Evolutionary conservation across 208 protist genomes (phyloP).

Genomic region (Endotrypanum monterogeii): DNA sequence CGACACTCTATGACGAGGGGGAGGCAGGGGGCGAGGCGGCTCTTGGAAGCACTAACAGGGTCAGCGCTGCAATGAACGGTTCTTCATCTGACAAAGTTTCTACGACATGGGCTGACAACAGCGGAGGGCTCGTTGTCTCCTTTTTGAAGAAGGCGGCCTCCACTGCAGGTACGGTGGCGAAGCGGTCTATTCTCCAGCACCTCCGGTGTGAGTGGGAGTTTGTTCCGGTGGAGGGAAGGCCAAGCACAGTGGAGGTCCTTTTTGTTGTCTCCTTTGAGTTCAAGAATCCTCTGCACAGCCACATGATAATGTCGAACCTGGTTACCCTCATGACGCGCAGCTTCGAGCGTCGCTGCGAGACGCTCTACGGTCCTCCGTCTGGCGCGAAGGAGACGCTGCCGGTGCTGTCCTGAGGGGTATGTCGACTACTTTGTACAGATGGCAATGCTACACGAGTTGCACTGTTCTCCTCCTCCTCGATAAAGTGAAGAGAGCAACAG

Average conservation of each 20-base stretch:
- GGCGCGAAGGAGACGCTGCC: constrained; percentile 37
- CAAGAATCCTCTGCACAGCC: constrained; percentile 69
- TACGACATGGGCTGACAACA: background rate
- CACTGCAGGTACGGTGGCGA: constrained; percentile 32
- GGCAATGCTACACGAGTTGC: no score
- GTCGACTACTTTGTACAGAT: background rate
- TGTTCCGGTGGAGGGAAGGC: constrained; percentile 31
- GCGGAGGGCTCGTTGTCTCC: constrained; percentile 32
- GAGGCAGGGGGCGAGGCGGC: background rate
- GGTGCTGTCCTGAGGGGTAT: constrained; percentile 11
- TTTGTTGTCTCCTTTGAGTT: constrained; percentile 83
- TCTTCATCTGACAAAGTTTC: background rate
- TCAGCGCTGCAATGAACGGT: background rate
- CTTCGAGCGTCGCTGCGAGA: constrained; percentile 78
- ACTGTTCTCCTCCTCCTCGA: no score
- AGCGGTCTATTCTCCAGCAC: constrained; percentile 54
- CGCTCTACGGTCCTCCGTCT: constrained; percentile 71
- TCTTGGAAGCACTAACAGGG: background rate
- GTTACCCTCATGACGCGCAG: constrained; percentile 79
- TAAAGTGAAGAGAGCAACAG: background rate
- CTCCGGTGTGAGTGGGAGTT: constrained; percentile 82
- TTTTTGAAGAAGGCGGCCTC: constrained; percentile 43
- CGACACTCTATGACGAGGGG: constrained; percentile 52
- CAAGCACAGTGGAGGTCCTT: constrained; percentile 66
- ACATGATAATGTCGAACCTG: constrained; percentile 78